These are phyloP conservation scores for Pyrrhoderma noxium DNA, from an alignment of 1,284 basidiomycete species.

Conservation along the genomic window DNA sequence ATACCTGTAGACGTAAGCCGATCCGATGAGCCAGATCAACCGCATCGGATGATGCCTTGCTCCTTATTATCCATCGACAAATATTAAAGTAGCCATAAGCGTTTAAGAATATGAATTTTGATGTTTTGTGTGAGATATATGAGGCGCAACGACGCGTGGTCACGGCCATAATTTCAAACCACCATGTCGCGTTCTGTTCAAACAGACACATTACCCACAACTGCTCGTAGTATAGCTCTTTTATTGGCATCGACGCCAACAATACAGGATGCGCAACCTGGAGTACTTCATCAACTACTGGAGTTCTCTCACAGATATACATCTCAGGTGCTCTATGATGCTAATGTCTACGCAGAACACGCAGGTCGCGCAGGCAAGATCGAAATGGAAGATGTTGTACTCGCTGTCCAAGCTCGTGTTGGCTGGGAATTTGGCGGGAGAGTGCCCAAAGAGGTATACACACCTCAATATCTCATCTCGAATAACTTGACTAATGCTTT, in stretches of 20 bases:
- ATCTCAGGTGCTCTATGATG: slow-evolving; percentile 84
- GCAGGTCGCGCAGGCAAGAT: slow-evolving; percentile 74
- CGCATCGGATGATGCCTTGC: too few relatives aligned
- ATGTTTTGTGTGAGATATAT: too few relatives aligned
- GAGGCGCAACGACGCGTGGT: too few relatives aligned
- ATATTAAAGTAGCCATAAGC: too few relatives aligned
- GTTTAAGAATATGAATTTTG: too few relatives aligned
- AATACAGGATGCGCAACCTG: slow-evolving; percentile 89
- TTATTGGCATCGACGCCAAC: slow-evolving; percentile 90
- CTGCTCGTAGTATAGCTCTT: slow-evolving; percentile 87
- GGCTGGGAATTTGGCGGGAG: slow-evolving; percentile 93
- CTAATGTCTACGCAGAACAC: slow-evolving; percentile 91
- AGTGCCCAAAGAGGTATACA: slow-evolving; percentile 87
- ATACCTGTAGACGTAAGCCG: too few relatives aligned
- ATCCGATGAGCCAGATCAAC: too few relatives aligned
- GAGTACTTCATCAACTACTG: slow-evolving; percentile 89
- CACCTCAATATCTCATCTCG: not conserved
- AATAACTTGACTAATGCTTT: not conserved
- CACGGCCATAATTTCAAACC: too few relatives aligned
- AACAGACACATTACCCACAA: slow-evolving; percentile 75
- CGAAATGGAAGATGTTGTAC: slow-evolving; percentile 84
- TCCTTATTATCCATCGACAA: too few relatives aligned
- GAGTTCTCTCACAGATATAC: slow-evolving; percentile 97
- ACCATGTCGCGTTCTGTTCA: slow-evolving; percentile 50
- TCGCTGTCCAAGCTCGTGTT: slow-evolving; percentile 89